These are phyloP conservation scores for Colletotrichum phormii DNA, from an alignment of 2,329 filamentous ascomycete genomes.

Conservation along the genomic window DNA sequence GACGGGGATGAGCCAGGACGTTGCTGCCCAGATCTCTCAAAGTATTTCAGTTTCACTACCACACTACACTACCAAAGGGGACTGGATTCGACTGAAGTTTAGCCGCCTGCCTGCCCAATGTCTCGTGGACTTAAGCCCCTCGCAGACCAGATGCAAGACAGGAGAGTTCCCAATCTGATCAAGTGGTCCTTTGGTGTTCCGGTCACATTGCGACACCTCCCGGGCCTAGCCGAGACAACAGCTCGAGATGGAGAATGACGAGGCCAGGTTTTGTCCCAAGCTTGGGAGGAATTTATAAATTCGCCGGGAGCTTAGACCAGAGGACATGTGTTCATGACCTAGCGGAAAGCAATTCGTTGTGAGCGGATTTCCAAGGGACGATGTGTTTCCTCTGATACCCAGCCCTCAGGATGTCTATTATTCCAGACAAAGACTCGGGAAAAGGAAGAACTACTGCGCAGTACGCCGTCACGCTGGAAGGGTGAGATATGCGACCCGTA, in stretches of 20 bases:
- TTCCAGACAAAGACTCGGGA: not conserved
- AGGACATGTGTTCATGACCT: not conserved
- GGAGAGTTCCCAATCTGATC: not conserved
- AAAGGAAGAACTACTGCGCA: not conserved
- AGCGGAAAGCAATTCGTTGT: not conserved
- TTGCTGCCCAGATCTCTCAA: not conserved
- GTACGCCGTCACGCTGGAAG: not conserved
- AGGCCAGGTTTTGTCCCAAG: constrained; percentile 12
- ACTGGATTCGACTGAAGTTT: not conserved
- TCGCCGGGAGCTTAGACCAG: not conserved
- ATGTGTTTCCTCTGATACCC: not conserved
- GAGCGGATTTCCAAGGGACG: not conserved
- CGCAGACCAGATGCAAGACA: not conserved
- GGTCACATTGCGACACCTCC: constrained; percentile 11
- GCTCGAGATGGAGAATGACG: constrained; percentile 26
- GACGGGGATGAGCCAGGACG: constrained; percentile 21
- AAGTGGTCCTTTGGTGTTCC: not conserved
- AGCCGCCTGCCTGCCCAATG: not conserved
- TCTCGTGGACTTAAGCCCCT: not conserved
- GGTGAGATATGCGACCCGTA: not conserved
- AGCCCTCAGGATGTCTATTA: not conserved
- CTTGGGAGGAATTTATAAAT: not conserved
- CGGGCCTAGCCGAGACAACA: constrained; percentile 16
- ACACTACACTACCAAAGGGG: not conserved
- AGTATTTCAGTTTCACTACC: constrained; percentile 7